Conservation (phyloP, 2,329 filamentous ascomycete species). For the Colletotrichum sidae region DNA sequence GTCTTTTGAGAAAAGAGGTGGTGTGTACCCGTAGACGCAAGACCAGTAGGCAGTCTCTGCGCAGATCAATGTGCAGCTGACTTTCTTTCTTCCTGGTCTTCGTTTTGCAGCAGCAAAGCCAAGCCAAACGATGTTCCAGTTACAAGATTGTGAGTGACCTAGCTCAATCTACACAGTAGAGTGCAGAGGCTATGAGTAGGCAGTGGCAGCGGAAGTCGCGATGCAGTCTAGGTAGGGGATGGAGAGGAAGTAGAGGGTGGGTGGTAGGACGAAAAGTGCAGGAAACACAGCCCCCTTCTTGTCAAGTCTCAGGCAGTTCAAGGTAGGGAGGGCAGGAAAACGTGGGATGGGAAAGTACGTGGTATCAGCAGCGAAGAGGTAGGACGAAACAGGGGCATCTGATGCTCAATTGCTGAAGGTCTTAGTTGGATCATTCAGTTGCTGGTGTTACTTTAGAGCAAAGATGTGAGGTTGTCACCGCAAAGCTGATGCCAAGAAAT, state of each 20-base stretch:
- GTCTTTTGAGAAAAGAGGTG: slow-evolving; percentile 24
- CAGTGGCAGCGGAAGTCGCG: too few species aligned
- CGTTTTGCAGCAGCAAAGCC: not conserved
- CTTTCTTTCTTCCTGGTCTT: too few species aligned
- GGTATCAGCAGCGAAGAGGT: not conserved
- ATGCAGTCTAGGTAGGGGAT: not conserved
- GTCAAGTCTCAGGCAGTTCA: slow-evolving; percentile 12
- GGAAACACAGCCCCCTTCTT: slow-evolving; percentile 36
- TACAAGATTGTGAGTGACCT: not conserved
- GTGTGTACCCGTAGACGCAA: slow-evolving; percentile 27
- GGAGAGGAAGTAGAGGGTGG: not conserved
- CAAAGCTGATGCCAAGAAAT: too few species aligned
- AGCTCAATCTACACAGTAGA: too few species aligned
- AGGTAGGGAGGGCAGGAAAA: slow-evolving; percentile 20
- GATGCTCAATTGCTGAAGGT: not conserved
- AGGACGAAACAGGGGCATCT: slow-evolving; percentile 25
- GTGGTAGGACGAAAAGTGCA: slow-evolving; percentile 28
- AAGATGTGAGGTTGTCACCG: too few species aligned
- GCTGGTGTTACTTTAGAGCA: too few species aligned
- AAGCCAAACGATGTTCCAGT: slow-evolving; percentile 22
- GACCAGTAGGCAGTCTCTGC: slow-evolving; percentile 29
- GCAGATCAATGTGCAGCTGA: not conserved
- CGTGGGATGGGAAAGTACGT: slow-evolving; percentile 23
- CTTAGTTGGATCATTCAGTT: not conserved
- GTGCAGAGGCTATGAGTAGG: too few species aligned